Conservation (phyloP, 2,329 filamentous ascomycete genomes). For the Claviceps fusiformis region DNA sequence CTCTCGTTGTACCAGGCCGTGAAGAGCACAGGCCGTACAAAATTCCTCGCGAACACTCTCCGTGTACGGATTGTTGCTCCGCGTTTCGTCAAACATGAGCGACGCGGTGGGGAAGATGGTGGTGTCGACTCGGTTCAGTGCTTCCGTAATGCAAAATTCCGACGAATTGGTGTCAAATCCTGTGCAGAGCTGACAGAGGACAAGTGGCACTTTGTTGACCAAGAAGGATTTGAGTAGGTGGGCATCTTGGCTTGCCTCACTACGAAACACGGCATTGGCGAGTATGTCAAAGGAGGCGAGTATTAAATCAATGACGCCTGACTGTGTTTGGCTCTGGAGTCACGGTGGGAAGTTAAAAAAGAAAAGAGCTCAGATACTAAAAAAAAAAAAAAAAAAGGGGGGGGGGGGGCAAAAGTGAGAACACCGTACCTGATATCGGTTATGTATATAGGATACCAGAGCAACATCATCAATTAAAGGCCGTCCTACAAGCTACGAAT, state of each 20-base stretch:
- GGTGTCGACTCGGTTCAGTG: constrained; percentile 70
- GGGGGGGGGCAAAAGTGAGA: not conserved
- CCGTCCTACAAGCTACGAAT: constrained; percentile 57
- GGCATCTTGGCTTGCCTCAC: constrained; percentile 42
- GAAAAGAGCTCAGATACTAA: too few relatives aligned
- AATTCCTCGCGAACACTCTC: constrained; percentile 58
- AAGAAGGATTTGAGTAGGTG: constrained; percentile 77
- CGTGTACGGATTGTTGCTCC: constrained; percentile 41
- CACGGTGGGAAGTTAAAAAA: not conserved
- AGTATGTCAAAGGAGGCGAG: constrained; percentile 81
- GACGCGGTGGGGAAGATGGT: constrained; percentile 53
- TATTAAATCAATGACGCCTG: constrained; percentile 68
- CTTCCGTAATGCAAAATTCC: constrained; percentile 56
- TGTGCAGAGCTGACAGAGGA: constrained; percentile 36
- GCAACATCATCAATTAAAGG: constrained; percentile 71
- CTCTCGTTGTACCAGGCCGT: constrained; percentile 66
- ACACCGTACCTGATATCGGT: constrained; percentile 58
- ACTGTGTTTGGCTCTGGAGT: constrained; percentile 57
- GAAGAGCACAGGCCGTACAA: constrained; percentile 77
- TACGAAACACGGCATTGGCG: constrained; percentile 68
- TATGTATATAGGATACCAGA: constrained; percentile 68
- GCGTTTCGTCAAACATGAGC: constrained; percentile 45
- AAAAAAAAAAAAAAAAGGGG: too few relatives aligned
- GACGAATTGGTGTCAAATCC: constrained; percentile 56
- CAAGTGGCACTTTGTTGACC: constrained; percentile 49